These are phyloP conservation scores for Neurospora pannonica DNA, from an alignment of 495 filamentous ascomycete genomes.

Conservation along the genomic window DNA sequence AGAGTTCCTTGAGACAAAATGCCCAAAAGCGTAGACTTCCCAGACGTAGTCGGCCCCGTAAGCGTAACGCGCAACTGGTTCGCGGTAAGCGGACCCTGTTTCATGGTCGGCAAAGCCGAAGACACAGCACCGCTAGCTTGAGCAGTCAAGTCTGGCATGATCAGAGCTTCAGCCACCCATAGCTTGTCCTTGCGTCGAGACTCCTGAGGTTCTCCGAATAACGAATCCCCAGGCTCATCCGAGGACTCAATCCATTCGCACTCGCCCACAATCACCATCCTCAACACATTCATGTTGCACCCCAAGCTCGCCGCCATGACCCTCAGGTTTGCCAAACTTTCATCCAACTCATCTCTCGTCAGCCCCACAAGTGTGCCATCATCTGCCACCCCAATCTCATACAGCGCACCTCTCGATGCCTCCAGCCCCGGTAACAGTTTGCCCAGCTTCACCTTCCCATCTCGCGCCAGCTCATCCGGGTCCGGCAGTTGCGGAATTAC, in stretches of 20 bases:
- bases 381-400: slow-evolving; percentile 94
- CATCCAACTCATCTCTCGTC: slow-evolving; percentile 83
- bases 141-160: slow-evolving; percentile 30
- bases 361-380: slow-evolving; percentile 87
- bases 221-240: slow-evolving; percentile 3
- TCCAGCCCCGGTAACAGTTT: slow-evolving; percentile 73
- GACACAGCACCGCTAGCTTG: slow-evolving; percentile 4
- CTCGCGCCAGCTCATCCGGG: slow-evolving; percentile 25
- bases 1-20: slow-evolving; percentile 77
- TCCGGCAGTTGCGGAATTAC: slow-evolving; percentile 67
- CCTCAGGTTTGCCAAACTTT: slow-evolving; percentile 72
- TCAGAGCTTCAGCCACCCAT: slow-evolving; percentile 77
- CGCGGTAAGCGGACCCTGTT: slow-evolving; percentile 33
- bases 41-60: slow-evolving; percentile 82
- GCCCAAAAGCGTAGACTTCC: slow-evolving; percentile 86
- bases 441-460: slow-evolving; percentile 43
- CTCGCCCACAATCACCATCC: slow-evolving; percentile 75
- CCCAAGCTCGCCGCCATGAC: slow-evolving; percentile 89
- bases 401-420: slow-evolving; percentile 84
- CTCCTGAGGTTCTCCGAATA: neutral
- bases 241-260: slow-evolving; percentile 58
- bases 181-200: slow-evolving; percentile 45
- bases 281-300: slow-evolving; percentile 74
- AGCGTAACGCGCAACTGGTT: slow-evolving; percentile 87
- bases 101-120: slow-evolving; percentile 11